A percentile compares a stretch with the other conserved stretches of the same genome.
Evolutionary conservation across 192 early-diverging fungal genomes (phyloP).

Genomic region (Dissophora ornata): DNA sequence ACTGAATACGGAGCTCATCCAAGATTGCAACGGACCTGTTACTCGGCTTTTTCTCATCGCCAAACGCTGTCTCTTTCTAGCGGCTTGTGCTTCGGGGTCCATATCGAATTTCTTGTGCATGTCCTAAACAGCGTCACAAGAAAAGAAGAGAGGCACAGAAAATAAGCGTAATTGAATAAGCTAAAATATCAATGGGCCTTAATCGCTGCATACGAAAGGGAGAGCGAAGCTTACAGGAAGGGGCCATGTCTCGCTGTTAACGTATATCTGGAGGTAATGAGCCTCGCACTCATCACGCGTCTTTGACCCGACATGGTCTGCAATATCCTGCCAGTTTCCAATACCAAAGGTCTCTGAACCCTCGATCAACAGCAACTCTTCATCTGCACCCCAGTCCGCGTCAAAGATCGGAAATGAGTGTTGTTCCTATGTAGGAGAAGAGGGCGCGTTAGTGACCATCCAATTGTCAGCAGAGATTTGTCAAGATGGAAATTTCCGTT

Average conservation of each 20-base stretch:
- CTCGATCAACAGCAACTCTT: slow-evolving; percentile 94
- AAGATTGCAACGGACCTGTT: slow-evolving; percentile 20
- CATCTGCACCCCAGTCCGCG: slow-evolving; percentile 93
- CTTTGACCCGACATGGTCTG: slow-evolving; percentile 93
- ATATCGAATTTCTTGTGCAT: slow-evolving; percentile 78
- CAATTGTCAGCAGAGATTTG: too few species aligned
- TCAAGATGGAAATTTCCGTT: too few species aligned
- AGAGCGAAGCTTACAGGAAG: slow-evolving; percentile 84
- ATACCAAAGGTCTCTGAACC: slow-evolving; percentile 91
- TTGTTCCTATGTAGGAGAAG: slow-evolving; percentile 72
- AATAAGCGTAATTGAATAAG: not conserved
- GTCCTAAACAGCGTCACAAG: slow-evolving; percentile 57
- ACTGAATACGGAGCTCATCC: too few species aligned
- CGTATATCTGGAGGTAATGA: slow-evolving; percentile 91
- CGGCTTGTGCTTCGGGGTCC: slow-evolving; percentile 56
- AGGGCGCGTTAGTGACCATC: too few species aligned
- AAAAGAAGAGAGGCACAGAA: not conserved
- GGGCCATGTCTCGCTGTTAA: slow-evolving; percentile 82
- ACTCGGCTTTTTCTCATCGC: slow-evolving; percentile 27
- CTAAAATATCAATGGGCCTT: too few species aligned
- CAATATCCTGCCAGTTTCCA: slow-evolving; percentile 97
- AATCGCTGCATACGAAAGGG: too few species aligned
- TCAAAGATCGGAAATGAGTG: slow-evolving; percentile 92
- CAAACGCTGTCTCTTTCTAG: slow-evolving; percentile 51
- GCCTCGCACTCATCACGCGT: slow-evolving; percentile 86